Base-by-base conservation (phyloP, 805 yeast genomes). In the Novakomyces olei region DNA sequence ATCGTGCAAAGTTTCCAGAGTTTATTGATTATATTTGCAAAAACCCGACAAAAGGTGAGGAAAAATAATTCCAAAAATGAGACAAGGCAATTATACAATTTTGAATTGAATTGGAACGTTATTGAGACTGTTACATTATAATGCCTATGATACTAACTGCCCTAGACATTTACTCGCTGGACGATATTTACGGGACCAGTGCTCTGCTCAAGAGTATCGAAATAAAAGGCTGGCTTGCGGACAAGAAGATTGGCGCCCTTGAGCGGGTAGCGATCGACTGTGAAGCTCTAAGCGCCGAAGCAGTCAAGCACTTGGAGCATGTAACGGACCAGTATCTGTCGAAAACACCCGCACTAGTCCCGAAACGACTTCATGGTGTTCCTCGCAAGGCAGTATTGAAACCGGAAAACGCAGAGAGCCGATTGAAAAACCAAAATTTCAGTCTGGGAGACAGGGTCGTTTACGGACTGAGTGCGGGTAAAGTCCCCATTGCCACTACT, bases 371-470 rank as follows among this genome's bases (percentile, higher is more conserved):
- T 25, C 61, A 69, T 41, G 78, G 80, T 34, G 88, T 83, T 41
- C 95, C 95, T 32, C 65, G 73, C 36, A 69, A 66, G 26, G 93
- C 95, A 0, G 63, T 88, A 19, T 57, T 88, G 37, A 69, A 75
- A 42, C 85, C 94, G 5, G 53, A 65, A 19, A 68, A 63, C 26
- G 78, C 93, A 1, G 67, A 66, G 46, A 72, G 74, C 44, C 60
- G 70, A 40, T 61, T 88, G 41, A 66, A 74, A 35, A 61, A 63
- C 26, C 99, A 88, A 56, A 55, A 61, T 29, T 88, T 88, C 48
- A 63, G 65, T 19, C 60, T 88, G 15, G 98, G 98, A 44, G 95
- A 88, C 47, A 67, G 98, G 38, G 79, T 88, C 19, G 65, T 77
- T 16, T 81, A 78, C 42, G 76, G 80, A 15, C 74, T 75, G 43